These are phyloP conservation scores for Pleurotus sapidus DNA, from an alignment of 768 basidiomycete species.

Conservation along the genomic window DNA sequence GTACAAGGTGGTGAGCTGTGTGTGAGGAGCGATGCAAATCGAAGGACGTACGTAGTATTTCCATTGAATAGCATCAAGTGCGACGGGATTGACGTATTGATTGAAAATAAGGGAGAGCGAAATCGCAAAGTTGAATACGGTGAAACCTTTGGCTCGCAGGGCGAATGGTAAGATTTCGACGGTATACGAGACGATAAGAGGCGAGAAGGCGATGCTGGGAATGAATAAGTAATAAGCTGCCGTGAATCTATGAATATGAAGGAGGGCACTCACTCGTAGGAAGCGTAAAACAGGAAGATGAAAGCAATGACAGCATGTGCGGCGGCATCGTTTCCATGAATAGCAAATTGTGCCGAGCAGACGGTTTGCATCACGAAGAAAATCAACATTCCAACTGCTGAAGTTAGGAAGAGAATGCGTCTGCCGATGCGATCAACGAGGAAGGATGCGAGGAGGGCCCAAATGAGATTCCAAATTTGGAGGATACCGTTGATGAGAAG, in stretches of 20 bases:
- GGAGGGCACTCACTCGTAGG: constrained; percentile 59
- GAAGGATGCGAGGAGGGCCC: constrained; percentile 56
- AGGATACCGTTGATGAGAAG: constrained; percentile 86
- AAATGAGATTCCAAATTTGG: constrained; percentile 76
- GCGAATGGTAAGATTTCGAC: constrained; percentile 85
- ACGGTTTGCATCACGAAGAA: constrained; percentile 71
- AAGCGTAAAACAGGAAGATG: constrained; percentile 80
- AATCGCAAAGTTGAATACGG: constrained; percentile 75
- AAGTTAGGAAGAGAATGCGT: constrained; percentile 64
- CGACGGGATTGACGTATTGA: constrained; percentile 71
- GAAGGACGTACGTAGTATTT: constrained; percentile 63
- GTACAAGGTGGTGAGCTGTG: constrained; percentile 12
- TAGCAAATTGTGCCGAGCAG: constrained; percentile 55
- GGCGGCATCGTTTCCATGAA: constrained; percentile 36
- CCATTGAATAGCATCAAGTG: constrained; percentile 50
- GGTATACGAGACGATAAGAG: constrained; percentile 84
- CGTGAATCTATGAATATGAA: neutral
- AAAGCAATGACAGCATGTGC: constrained; percentile 77
- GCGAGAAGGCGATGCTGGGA: constrained; percentile 70
- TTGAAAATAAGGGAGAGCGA: constrained; percentile 85
- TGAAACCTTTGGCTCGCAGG: constrained; percentile 86
- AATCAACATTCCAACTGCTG: constrained; percentile 54
- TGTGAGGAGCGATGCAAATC: neutral
- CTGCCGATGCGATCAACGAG: constrained; percentile 67
- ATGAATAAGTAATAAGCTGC: neutral